These are phyloP conservation scores for Ceratocystis harringtonii DNA, from an alignment of 2,329 filamentous ascomycete species.

Conservation along the genomic window DNA sequence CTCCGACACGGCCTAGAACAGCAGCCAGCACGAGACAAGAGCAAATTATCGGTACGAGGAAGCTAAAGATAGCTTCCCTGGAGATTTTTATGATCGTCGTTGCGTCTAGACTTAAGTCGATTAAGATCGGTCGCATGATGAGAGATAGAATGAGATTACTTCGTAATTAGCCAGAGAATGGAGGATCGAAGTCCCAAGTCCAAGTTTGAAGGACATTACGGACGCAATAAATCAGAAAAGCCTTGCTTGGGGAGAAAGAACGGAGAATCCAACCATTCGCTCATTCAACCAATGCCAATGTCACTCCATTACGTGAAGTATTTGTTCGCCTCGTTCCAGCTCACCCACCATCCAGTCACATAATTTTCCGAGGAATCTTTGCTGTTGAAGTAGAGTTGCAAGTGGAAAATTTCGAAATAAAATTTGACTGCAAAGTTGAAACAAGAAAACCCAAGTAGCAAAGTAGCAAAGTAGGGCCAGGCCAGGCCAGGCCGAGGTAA, in stretches of 20 bases:
- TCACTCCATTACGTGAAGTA: background rate
- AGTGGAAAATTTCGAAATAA: background rate
- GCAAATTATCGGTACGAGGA: background rate
- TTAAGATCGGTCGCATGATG: background rate
- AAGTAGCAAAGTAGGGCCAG: no score
- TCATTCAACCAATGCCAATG: background rate
- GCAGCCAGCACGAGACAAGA: background rate
- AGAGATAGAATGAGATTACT: background rate
- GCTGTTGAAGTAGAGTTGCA: background rate
- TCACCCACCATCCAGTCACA: background rate
- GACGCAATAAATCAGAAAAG: background rate
- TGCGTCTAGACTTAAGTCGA: background rate
- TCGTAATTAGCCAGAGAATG: background rate
- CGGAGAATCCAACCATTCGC: no score
- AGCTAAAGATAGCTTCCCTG: background rate
- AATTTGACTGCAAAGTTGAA: background rate
- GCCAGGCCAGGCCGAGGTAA: background rate
- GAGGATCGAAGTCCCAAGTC: no score
- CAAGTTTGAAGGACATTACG: background rate
- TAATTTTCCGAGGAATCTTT: background rate
- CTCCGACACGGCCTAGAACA: constrained; percentile 3
- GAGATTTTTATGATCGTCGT: background rate
- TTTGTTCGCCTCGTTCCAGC: background rate
- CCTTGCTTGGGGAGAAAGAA: background rate
- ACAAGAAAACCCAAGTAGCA: background rate